Evolutionary conservation across 2,329 filamentous ascomycete species (phyloP).

Genomic region (Escovopsis sp.): DNA sequence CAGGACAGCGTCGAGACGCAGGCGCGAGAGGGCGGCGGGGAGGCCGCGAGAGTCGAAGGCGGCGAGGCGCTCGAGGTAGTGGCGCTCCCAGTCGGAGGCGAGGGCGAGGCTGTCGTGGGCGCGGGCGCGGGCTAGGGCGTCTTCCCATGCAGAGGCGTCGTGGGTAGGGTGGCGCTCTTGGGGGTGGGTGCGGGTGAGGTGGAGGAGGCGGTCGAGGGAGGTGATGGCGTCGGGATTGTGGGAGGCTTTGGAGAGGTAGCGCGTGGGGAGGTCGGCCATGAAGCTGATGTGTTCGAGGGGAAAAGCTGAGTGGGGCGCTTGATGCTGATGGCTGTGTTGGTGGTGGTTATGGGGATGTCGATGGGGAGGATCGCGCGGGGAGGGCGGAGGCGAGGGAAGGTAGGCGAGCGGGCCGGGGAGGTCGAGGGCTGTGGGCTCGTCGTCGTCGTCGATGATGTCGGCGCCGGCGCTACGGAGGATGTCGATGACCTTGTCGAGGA

Average conservation of each 20-base stretch:
- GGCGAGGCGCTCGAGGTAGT: constrained; percentile 37
- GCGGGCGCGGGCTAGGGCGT: constrained; percentile 31
- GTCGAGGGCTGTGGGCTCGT: constrained; percentile 17
- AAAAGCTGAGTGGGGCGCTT: too few relatives aligned
- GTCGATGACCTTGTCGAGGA: constrained; percentile 38
- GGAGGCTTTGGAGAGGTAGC: constrained; percentile 39
- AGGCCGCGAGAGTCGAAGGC: constrained; percentile 41
- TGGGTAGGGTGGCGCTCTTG: constrained; percentile 41
- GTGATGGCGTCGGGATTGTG: constrained; percentile 42
- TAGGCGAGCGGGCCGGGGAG: not conserved
- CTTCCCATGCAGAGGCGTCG: constrained; percentile 42
- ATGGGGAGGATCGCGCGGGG: too few relatives aligned
- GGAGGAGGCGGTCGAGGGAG: constrained; percentile 31
- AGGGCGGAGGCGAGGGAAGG: too few relatives aligned
- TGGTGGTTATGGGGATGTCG: constrained; percentile 28
- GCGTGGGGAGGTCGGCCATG: constrained; percentile 29
- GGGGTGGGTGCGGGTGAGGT: constrained; percentile 37
- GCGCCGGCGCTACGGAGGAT: constrained; percentile 40
- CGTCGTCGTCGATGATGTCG: constrained; percentile 39
- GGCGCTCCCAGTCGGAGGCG: constrained; percentile 37
- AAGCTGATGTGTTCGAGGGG: constrained; percentile 33
- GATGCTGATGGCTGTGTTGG: too few relatives aligned
- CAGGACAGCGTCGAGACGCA: constrained; percentile 45
- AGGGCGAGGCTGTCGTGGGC: constrained; percentile 32
- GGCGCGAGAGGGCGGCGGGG: constrained; percentile 38